Percentiles rank a stretch among this genome's conserved stretches.
These are phyloP conservation scores for Artemisia tridentata DNA, from an alignment of 129 eudicot species.

Conservation along the genomic window DNA sequence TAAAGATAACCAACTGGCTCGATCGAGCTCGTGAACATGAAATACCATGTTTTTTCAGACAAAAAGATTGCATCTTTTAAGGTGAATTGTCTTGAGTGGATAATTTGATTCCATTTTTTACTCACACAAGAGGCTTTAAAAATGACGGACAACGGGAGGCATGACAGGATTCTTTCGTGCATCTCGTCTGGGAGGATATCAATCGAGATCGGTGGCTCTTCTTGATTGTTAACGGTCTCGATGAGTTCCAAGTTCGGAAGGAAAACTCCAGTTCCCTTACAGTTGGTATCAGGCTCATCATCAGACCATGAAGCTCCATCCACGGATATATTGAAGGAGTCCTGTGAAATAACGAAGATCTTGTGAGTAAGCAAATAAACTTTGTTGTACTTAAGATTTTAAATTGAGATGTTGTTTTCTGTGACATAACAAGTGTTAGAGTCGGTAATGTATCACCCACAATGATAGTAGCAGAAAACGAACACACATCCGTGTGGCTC, in stretches of 20 bases:
- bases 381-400: too few relatives aligned
- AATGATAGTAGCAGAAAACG: background rate
- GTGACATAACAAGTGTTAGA: background rate
- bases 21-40: conserved; percentile 44
- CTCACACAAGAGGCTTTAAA: conserved; percentile 44
- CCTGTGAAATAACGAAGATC: conserved; percentile 24
- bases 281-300: conserved; percentile 25
- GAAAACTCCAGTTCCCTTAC: conserved; percentile 39
- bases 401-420: too few relatives aligned
- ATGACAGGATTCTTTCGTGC: conserved; percentile 40
- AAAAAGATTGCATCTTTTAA: conserved; percentile 9
- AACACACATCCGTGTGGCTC: conserved; percentile 10
- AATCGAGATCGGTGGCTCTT: conserved; percentile 22
- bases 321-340: conserved; percentile 18
- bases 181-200: conserved; percentile 48
- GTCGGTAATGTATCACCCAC: background rate
- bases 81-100: conserved; percentile 39
- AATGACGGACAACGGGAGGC: conserved; percentile 41
- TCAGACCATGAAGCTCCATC: conserved; percentile 42
- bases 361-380: too few relatives aligned
- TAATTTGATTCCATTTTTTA: conserved; percentile 45
- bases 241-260: conserved; percentile 21
- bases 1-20: conserved; percentile 39
- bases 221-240: conserved; percentile 20
- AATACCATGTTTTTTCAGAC: conserved; percentile 48